phyloP scores from a whole-genome alignment of 306 rosid species.

The Begonia loranthoides region DNA sequence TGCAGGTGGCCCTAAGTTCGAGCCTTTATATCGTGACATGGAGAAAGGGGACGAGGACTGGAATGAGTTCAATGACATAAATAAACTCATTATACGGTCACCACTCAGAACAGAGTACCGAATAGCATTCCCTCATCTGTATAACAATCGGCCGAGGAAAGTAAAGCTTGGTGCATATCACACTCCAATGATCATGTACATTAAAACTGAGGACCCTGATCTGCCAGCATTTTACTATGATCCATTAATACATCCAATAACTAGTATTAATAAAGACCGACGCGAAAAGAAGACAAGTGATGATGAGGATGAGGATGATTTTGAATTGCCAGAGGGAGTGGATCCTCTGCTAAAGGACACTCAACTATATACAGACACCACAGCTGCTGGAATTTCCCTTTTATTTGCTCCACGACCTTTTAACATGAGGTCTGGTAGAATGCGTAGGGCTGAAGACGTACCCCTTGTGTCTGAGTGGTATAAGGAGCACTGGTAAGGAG shows the following conservation, averaged over 20 bases:
- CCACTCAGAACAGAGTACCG: conserved; percentile 97
- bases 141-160: conserved; percentile 97
- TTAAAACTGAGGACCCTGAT: conserved; percentile 97
- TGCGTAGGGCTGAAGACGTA: conserved; percentile 87
- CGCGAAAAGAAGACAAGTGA: conserved; percentile 68
- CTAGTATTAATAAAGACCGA: conserved; percentile 85
- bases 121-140: conserved; percentile 96
- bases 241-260: conserved; percentile 96
- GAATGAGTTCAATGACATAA: conserved; percentile 98
- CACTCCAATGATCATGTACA: conserved; percentile 95
- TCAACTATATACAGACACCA: conserved; percentile 90
- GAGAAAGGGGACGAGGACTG: conserved; percentile 99
- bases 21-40: conserved; percentile 98
- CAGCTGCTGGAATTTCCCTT: conserved; percentile 91
- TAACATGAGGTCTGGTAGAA: conserved; percentile 98
- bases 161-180: conserved; percentile 89
- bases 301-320: conserved; percentile 80
- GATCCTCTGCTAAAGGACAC: conserved; percentile 76
- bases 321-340: conserved; percentile 76
- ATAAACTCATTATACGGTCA: conserved; percentile 94
- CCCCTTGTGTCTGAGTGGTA: conserved; percentile 98
- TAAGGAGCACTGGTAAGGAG: conserved; percentile 82
- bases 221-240: conserved; percentile 97
- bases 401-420: conserved; percentile 98
- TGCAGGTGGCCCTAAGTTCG: conserved; percentile 96